These are phyloP conservation scores for Colletotrichum salicis DNA, from an alignment of 2,329 filamentous ascomycete species.

Conservation along the genomic window DNA sequence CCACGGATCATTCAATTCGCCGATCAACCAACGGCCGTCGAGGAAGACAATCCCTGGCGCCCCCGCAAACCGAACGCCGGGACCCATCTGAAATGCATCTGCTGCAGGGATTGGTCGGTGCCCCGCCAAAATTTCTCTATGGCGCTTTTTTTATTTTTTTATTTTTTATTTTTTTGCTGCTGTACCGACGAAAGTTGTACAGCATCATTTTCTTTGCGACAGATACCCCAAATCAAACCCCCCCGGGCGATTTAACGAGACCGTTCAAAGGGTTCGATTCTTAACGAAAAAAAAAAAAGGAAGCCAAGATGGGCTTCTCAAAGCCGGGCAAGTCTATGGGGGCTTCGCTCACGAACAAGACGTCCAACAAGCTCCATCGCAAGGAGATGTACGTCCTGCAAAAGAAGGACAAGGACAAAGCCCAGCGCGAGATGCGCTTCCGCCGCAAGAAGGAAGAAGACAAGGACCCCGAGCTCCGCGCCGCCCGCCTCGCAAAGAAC, in stretches of 20 bases:
- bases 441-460: slow-evolving; percentile 85
- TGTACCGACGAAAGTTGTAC: background rate
- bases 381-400: slow-evolving; percentile 81
- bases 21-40: background rate
- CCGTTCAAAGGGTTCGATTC: background rate
- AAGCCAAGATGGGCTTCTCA: slow-evolving; percentile 34
- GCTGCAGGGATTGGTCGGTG: slow-evolving; percentile 33
- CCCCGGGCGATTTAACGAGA: background rate
- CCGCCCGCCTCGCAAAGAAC: slow-evolving; percentile 79
- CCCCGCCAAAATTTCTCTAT: slow-evolving; percentile 39
- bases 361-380: slow-evolving; percentile 82
- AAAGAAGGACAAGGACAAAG: slow-evolving; percentile 80
- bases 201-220: background rate
- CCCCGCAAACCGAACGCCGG: background rate
- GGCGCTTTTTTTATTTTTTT: background rate
- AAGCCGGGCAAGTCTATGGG: slow-evolving; percentile 39
- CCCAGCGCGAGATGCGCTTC: slow-evolving; percentile 81
- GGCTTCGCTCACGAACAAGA: slow-evolving; percentile 53
- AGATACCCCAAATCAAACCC: background rate
- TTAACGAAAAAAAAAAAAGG: background rate
- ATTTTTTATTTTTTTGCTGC: background rate
- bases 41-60: background rate
- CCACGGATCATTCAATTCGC: slow-evolving; percentile 34
- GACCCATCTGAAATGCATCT: slow-evolving; percentile 26
- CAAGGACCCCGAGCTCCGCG: slow-evolving; percentile 80